A percentile compares a stretch with the other conserved stretches of the same genome.
These are phyloP conservation scores for Rubroshorea leprosula DNA, from an alignment of 345 rosid species.

Conservation along the genomic window DNA sequence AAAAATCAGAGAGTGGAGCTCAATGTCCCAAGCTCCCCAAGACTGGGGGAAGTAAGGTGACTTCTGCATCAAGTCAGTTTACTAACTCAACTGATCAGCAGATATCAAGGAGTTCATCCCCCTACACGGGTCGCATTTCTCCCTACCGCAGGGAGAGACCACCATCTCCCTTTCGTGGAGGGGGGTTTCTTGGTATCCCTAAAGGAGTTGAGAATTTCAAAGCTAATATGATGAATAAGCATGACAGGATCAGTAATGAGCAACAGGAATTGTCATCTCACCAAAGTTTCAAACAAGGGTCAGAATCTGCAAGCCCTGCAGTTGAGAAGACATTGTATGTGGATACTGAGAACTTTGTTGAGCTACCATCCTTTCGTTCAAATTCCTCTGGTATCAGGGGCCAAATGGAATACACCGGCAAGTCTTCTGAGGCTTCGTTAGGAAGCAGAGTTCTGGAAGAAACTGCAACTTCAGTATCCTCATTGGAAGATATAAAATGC, in stretches of 20 bases:
- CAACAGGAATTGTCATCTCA: neutral
- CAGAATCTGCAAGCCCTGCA: conserved; percentile 29
- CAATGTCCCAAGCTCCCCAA: no score
- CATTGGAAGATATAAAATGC: conserved; percentile 22
- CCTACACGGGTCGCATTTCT: conserved; percentile 45
- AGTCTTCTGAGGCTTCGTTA: conserved; percentile 9
- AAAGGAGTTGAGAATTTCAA: conserved; percentile 45
- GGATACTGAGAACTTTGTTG: conserved; percentile 40
- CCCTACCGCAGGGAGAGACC: conserved; percentile 48
- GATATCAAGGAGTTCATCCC: conserved; percentile 45
- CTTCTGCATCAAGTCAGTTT: conserved; percentile 36
- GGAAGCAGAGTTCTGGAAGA: conserved; percentile 22
- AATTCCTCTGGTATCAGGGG: conserved; percentile 21
- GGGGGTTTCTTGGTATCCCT: conserved; percentile 42
- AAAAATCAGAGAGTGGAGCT: no score
- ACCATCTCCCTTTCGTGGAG: conserved; percentile 45
- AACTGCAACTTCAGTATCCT: conserved; percentile 10
- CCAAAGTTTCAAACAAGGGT: conserved; percentile 1
- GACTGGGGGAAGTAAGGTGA: conserved; percentile 37
- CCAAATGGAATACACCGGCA: conserved; percentile 8
- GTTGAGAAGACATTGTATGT: conserved; percentile 59
- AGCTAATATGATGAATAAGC: neutral
- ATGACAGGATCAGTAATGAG: neutral
- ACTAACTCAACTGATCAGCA: conserved; percentile 30
- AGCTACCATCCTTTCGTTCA: conserved; percentile 22